Conservation (phyloP, 257 asterid species). For the Paraleonurus japonicus region DNA sequence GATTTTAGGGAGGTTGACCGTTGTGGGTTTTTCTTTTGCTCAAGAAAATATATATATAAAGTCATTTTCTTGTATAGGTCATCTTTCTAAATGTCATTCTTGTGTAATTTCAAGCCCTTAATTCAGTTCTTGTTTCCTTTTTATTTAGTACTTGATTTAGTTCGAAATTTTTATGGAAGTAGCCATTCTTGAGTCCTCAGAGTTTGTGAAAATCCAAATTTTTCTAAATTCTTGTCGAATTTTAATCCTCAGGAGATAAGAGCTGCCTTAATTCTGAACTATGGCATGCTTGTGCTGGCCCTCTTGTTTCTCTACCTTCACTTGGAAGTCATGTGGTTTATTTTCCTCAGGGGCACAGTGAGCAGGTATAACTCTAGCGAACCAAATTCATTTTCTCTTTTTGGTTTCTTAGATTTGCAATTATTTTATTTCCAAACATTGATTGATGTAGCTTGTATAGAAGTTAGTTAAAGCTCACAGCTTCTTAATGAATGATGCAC, state of each 20-base stretch:
- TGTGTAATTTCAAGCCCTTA: conserved; percentile 4
- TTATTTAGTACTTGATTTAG: background rate
- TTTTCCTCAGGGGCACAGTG: conserved; percentile 85
- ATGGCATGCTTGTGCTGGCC: conserved; percentile 98
- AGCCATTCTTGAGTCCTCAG: background rate
- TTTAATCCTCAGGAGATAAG: conserved; percentile 44
- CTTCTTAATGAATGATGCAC: conserved; percentile 8
- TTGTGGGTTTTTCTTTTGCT: background rate
- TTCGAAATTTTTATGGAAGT: background rate
- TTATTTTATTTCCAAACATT: background rate
- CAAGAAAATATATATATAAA: background rate
- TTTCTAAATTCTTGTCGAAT: conserved; percentile 19
- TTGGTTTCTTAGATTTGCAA: background rate
- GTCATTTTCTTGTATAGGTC: conserved; percentile 12
- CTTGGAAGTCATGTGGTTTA: conserved; percentile 80
- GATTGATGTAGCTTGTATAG: background rate
- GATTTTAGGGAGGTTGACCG: conserved; percentile 8
- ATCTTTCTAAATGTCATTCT: background rate
- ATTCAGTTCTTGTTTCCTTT: background rate
- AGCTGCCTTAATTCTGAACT: conserved; percentile 72
- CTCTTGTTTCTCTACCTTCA: conserved; percentile 82
- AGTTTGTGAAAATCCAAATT: background rate
- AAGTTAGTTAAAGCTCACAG: background rate
- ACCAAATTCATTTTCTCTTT: background rate
- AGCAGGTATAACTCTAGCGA: conserved; percentile 48